Conservation (phyloP, 768 basidiomycete species). For the Lyophyllum semitale region DNA sequence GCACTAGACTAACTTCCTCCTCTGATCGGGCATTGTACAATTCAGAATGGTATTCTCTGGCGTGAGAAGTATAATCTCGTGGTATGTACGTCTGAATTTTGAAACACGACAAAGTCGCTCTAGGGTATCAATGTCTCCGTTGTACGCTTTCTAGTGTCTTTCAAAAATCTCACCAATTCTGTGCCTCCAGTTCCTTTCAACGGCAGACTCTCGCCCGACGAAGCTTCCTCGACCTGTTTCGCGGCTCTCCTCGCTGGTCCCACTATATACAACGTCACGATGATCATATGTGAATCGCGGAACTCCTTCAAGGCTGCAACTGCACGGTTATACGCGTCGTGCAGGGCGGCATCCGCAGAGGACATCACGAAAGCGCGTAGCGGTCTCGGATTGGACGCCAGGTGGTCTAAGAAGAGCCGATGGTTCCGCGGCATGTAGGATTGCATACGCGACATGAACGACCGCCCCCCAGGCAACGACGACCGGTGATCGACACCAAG, state of each 20-base stretch:
- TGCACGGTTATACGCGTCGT: constrained; percentile 64
- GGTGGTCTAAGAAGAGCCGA: constrained; percentile 73
- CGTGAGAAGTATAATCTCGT: background rate
- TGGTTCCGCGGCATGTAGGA: constrained; percentile 84
- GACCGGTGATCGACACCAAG: constrained; percentile 62
- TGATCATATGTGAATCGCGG: constrained; percentile 75
- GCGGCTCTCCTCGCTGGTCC: constrained; percentile 55
- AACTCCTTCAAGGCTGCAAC: constrained; percentile 70
- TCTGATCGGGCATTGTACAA: no score
- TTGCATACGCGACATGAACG: constrained; percentile 75
- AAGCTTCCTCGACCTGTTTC: constrained; percentile 15
- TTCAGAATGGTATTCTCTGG: no score
- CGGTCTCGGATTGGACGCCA: constrained; percentile 58
- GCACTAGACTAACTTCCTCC: no score
- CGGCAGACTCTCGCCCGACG: constrained; percentile 25
- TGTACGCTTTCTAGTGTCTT: constrained; percentile 70
- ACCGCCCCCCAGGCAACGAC: constrained; percentile 19
- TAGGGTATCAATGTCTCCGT: constrained; percentile 34
- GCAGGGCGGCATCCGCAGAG: constrained; percentile 29
- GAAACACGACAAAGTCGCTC: background rate
- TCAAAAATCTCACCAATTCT: constrained; percentile 74
- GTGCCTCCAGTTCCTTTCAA: constrained; percentile 81
- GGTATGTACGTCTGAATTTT: background rate
- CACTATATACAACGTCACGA: constrained; percentile 76
- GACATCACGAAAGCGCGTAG: constrained; percentile 55